Evolutionary conservation across 768 basidiomycete species (phyloP).

Genomic region (Phylloporus sp.): DNA sequence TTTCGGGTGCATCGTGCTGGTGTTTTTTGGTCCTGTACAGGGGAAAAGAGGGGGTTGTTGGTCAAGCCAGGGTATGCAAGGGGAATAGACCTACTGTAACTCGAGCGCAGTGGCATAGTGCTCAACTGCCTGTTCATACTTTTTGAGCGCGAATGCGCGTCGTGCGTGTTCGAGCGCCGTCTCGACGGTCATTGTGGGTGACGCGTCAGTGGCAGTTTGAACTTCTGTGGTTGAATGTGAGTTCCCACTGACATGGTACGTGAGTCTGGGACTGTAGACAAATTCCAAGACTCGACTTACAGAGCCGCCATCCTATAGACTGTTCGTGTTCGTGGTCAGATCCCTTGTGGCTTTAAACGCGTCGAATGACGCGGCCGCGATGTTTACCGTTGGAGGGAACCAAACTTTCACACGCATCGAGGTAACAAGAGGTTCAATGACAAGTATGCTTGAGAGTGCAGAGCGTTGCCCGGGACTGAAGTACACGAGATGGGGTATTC

Average conservation of each 20-base stretch:
- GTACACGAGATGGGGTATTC: slow-evolving; percentile 17
- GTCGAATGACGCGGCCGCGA: slow-evolving; percentile 16
- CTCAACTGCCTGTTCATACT: slow-evolving; percentile 83
- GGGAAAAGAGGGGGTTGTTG: slow-evolving; percentile 10
- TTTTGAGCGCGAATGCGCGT: slow-evolving; percentile 83
- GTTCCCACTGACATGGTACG: slow-evolving; percentile 9
- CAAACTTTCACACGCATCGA: not conserved
- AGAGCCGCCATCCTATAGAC: slow-evolving; percentile 25
- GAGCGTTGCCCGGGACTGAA: not conserved
- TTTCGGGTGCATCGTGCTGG: slow-evolving; percentile 79
- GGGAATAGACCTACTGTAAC: slow-evolving; percentile 56
- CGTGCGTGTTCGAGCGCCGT: slow-evolving; percentile 72
- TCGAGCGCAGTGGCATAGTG: slow-evolving; percentile 84
- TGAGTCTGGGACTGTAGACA: too few species aligned
- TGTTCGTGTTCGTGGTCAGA: not conserved
- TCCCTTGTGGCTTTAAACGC: not conserved
- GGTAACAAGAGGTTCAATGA: too few species aligned
- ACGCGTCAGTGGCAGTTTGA: slow-evolving; percentile 23
- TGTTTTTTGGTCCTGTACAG: slow-evolving; percentile 61
- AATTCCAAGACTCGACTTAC: slow-evolving; percentile 12
- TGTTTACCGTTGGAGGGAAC: slow-evolving; percentile 9
- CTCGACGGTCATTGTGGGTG: slow-evolving; percentile 39
- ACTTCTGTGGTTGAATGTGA: not conserved
- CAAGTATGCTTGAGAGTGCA: not conserved
- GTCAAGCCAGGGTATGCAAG: not conserved